Evolutionary conservation across 2,329 filamentous ascomycete species (phyloP), one percentile per base, ranked within the genome.

Genomic region (Neonectria coccinea): DNA sequence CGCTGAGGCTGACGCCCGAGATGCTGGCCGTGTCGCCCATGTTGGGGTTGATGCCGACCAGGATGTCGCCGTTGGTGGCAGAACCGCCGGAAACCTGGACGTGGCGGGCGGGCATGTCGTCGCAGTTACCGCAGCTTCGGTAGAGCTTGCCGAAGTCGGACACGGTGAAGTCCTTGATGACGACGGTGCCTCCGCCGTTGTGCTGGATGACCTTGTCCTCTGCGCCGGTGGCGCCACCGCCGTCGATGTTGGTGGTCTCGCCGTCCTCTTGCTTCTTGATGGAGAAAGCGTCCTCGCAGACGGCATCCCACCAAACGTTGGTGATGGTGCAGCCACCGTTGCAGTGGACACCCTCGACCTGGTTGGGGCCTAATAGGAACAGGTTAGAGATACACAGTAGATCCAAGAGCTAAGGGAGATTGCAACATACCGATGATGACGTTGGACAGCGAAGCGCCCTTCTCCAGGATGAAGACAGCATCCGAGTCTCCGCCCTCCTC

Each of bases 81-180:
- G 77, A 74, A 6, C 77, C 73, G 11, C 79, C 79, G 67, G 80
- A 76, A 27, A 84, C 74, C 63, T 82, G 76, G 36, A 84, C 79
- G 66, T 82, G 83, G 25, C 82, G 79, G 53, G 78, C 79, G 45
- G 74, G 74, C 60, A 73, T 73, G 16, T 51, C 27, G 20, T 73
- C 61, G 64, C 72, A 79, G 78, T 85, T 85, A 58, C 83, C 83
- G 69, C 83, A 85, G 29, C 81, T 82, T 41, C 82, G 80, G 72
- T 83, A 83, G 25, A 85, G 72, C 72, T 85, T 85, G 59, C 82
- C 82, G 62, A 84, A 84, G 74, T 83, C 78, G 27, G 80, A 75
- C 55, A 77, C 80, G 64, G 79, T 80, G 74, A 81, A 80, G 63
- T 80, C 77, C 64, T 78, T 73, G 51, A 78, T 75, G 56, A 77